Evolutionary conservation across 768 basidiomycete genomes (phyloP), one percentile per base, ranked within the genome.

Genomic region (Termitomyces sp.): DNA sequence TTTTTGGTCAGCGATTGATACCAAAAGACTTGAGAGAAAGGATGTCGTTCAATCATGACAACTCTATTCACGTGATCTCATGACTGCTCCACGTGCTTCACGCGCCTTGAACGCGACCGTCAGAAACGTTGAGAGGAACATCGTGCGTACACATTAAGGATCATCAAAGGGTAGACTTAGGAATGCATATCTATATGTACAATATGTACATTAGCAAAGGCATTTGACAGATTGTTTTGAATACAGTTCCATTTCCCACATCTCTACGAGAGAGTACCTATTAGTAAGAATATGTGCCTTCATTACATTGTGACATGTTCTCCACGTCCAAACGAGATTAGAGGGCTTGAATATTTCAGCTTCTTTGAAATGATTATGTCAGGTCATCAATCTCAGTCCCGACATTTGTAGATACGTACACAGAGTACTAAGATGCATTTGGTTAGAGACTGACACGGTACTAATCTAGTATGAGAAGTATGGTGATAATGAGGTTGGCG

Each of bases 61-160:
- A 54, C 61, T 51, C 51, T 33, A 45, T 16, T 3, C 57, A 62
- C 61, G 61, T 62, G 61, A 55, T 29, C 18, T 37, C 10, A 18
- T 12, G 42, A 34, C 22, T 51, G 7, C 1, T 34, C 3, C 49
- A 57, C 56, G 56, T 57, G 56, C 20, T 15, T 5, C 9, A 26
- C 50, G 50, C 51, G 51, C n/a, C 36, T n/a, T n/a, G 48, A 50
- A 50, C 22, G 37, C 5, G 5, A 16, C 3, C 9, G 9, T 9
- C 36, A 37, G 36, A 37, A 37, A 37, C 36, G 13, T 36, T 16
- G 3, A 36, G 16, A 37, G 37, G 5, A 37, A 33, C 5, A 31
- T 13, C 13, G 16, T 15, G 48, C 20, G 6, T 13, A 12, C 18
- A n/a, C 16, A 16, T 7, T 13, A 33, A 13, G 7, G 44, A 29